Base-by-base conservation (phyloP, 495 filamentous ascomycete species). In the Tuber borchii region DNA sequence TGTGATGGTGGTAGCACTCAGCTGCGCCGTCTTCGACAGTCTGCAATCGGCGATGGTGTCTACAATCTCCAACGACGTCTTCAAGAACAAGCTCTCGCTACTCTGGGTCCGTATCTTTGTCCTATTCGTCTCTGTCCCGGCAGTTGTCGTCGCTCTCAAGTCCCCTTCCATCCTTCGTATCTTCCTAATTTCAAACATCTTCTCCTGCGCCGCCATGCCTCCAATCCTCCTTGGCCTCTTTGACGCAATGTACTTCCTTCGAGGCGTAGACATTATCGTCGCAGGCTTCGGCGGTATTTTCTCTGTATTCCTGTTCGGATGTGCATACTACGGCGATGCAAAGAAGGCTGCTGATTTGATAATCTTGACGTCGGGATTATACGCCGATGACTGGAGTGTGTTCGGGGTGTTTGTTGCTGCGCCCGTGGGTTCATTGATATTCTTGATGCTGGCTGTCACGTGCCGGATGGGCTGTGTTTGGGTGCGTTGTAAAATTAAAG, bases 41-140 rank as follows among this genome's bases (percentile, higher is more conserved):
- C 85, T 93, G 48, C 91, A 93, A 83, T 90, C 90, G 1, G 90
- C 92, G 69, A 93, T 93, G 90, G 89, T 93, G 0, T 91, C 90
- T 9, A 90, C 89, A 0, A 89, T 88, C 26, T 91, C 90, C 73
- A 93, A 93, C 82, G 91, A 93, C 80, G 76, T 93, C n/a, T 93
- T 93, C 85, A 88, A 90, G 69, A 93, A 93, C 85, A 87, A 86
- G 69, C 87, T 93, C 39, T 89, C 89, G 75, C 87, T 93, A 69
- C 89, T 91, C 89, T 90, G 82, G 78, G 90, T 93, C 71, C 88
- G 92, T 68, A 85, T 75, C 19, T 86, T 86, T 16, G 91, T 93
- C 34, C 86, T 93, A 0, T 74, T 92, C 39, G 75, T 93, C 80
- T 93, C 92, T 77, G 84, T 92, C 80, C 91, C 91, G 8, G 88